Percentiles rank a stretch among this genome's conserved stretches.
Conservation (phyloP, 441 rosid species). For the Raphanus hybrid region DNA sequence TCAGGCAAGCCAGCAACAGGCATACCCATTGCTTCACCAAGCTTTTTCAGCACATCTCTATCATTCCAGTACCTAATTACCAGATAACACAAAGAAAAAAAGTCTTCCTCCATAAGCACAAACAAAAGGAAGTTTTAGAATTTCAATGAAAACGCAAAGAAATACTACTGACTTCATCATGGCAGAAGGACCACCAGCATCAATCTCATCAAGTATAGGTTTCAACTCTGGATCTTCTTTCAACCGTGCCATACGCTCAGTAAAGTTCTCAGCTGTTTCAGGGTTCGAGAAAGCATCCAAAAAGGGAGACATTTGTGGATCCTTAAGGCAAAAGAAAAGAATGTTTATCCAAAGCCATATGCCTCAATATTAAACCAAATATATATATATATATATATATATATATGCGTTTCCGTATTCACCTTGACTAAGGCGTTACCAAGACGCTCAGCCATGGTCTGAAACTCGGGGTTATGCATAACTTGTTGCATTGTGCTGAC, state of each 20-base stretch:
- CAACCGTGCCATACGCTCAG: conserved; percentile 78
- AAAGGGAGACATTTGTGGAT: conserved; percentile 90
- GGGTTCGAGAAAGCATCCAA: conserved; percentile 82
- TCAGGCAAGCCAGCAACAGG: conserved; percentile 71
- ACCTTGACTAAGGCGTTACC: conserved; percentile 90
- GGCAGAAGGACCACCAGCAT: conserved; percentile 88
- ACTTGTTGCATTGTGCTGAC: conserved; percentile 86
- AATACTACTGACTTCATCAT: conserved; percentile 77
- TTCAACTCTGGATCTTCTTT: conserved; percentile 86
- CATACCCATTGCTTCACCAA: conserved; percentile 99
- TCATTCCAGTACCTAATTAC: conserved; percentile 94
- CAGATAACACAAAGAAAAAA: conserved; percentile 17
- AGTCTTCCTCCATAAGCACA: conserved; percentile 21
- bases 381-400: no score
- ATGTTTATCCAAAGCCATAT: conserved; percentile 22
- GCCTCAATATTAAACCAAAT: not conserved
- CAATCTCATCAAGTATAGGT: conserved; percentile 84
- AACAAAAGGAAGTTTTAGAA: conserved; percentile 6
- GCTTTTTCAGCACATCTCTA: conserved; percentile 80
- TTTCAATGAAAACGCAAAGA: not conserved
- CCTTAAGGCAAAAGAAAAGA: conserved; percentile 48
- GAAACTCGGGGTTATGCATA: conserved; percentile 92
- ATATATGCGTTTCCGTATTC: not conserved
- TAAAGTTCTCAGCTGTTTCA: conserved; percentile 68
- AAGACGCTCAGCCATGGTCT: conserved; percentile 92